Conservation (phyloP, 129 eudicot species). For the Logfia minima region DNA sequence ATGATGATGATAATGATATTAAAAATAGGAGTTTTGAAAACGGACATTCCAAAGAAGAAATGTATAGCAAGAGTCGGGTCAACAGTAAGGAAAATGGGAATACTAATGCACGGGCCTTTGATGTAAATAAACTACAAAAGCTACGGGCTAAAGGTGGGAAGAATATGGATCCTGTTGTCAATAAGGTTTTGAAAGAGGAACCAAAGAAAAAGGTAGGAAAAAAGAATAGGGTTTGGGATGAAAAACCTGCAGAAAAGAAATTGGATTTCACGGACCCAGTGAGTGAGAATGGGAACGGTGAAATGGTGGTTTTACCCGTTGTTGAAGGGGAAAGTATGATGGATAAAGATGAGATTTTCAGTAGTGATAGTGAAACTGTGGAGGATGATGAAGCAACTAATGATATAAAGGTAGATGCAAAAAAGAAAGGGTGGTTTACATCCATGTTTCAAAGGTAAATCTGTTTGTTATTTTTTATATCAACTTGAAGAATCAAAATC, state of each 20-base stretch:
- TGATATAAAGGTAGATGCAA: conserved; percentile 43
- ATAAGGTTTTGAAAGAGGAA: conserved; percentile 66
- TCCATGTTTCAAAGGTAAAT: conserved; percentile 91
- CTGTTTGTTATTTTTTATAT: neutral
- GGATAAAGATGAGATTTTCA: conserved; percentile 86
- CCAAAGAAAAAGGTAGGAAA: conserved; percentile 66
- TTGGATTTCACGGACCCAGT: conserved; percentile 86
- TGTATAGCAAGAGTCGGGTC: conserved; percentile 31
- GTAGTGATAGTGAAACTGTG: conserved; percentile 83
- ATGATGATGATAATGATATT: conserved; percentile 16
- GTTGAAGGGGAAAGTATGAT: conserved; percentile 93
- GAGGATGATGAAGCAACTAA: conserved; percentile 58
- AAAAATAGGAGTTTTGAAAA: conserved; percentile 44
- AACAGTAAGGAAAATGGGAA: conserved; percentile 63
- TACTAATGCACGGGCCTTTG: conserved; percentile 68
- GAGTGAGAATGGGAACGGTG: conserved; percentile 62
- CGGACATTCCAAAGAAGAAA: conserved; percentile 48
- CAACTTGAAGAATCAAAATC: neutral
- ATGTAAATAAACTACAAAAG: conserved; percentile 86
- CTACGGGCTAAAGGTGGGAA: conserved; percentile 71
- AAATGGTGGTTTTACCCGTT: conserved; percentile 42
- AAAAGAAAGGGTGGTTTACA: conserved; percentile 93
- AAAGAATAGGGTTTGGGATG: conserved; percentile 93
- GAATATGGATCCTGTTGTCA: conserved; percentile 52
- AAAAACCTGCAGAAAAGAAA: conserved; percentile 55